Conservation (phyloP, 495 filamentous ascomycete species). For the Penicillium verhagenii region DNA sequence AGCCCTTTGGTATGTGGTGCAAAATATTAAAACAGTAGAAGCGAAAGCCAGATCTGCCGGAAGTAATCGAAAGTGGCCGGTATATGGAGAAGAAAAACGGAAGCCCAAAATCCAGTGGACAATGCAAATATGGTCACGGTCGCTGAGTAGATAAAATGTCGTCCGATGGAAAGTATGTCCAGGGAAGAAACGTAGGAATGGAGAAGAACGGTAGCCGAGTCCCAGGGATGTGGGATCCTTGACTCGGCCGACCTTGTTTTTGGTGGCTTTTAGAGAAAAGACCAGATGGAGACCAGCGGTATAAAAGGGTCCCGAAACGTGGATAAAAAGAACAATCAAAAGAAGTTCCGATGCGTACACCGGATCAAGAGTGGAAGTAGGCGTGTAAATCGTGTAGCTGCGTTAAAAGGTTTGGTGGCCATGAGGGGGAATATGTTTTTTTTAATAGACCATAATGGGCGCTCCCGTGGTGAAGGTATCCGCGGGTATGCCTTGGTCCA, state of each 20-base stretch:
- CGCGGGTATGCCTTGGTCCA: constrained; percentile 26
- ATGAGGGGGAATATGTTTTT: neutral
- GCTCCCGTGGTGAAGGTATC: constrained; percentile 22
- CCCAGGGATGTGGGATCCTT: constrained; percentile 1
- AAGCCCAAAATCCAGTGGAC: constrained; percentile 10
- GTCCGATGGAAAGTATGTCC: constrained; percentile 16
- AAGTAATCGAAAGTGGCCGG: neutral
- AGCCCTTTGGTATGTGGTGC: constrained; percentile 20
- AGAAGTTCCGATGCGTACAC: constrained; percentile 3
- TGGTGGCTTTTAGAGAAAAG: neutral
- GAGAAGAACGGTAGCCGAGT: constrained; percentile 15
- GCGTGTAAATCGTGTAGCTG: constrained; percentile 31
- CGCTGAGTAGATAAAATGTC: neutral
- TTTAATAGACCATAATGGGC: constrained; percentile 28
- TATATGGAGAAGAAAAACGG: neutral
- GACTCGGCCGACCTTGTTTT: neutral
- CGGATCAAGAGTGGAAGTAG: neutral
- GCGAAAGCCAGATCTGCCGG: constrained; percentile 1
- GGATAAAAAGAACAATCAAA: neutral
- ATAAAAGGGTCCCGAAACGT: neutral
- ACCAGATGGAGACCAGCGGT: neutral
- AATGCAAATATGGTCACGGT: constrained; percentile 11
- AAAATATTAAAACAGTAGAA: constrained; percentile 31
- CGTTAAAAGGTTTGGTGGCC: constrained; percentile 13
- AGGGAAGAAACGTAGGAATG: constrained; percentile 5